These are phyloP conservation scores for Pyrus pyrifolia DNA, from an alignment of 306 rosid genomes.

Conservation along the genomic window DNA sequence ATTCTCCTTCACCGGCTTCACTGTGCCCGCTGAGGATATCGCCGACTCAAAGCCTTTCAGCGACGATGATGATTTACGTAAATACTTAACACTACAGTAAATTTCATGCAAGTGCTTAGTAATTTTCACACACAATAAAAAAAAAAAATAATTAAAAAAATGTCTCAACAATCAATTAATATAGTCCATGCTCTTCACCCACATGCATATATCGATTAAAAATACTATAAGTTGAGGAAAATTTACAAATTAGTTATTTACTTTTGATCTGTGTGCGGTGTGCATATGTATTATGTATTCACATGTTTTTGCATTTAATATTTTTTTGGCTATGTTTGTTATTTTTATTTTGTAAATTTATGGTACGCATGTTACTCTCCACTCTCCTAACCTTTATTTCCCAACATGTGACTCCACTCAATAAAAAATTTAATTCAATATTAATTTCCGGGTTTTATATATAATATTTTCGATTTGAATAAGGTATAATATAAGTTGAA, in stretches of 20 bases:
- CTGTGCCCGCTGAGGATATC: conserved; percentile 78
- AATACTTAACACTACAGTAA: conserved; percentile 3
- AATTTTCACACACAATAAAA: too few species aligned
- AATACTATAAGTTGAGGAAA: neutral
- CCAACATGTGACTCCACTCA: neutral
- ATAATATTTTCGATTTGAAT: too few species aligned
- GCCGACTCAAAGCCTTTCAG: conserved; percentile 76
- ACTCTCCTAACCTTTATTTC: neutral
- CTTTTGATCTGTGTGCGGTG: neutral
- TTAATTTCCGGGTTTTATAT: too few species aligned
- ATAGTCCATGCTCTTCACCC: neutral
- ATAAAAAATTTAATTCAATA: too few species aligned
- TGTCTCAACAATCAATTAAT: neutral
- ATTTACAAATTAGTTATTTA: neutral
- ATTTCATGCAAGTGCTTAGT: neutral
- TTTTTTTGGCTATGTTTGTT: neutral
- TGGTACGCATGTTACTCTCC: neutral
- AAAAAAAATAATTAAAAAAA: too few species aligned
- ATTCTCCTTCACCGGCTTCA: conserved; percentile 88
- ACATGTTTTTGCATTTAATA: neutral
- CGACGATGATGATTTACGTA: conserved; percentile 89
- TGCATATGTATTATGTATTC: neutral
- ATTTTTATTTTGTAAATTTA: neutral
- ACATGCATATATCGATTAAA: neutral
- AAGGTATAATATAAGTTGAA: too few species aligned